A percentile compares a stretch with the other conserved stretches of the same genome.
These are phyloP conservation scores for Bacterosira constricta DNA, from an alignment of 108 stramenopile species.

Conservation along the genomic window DNA sequence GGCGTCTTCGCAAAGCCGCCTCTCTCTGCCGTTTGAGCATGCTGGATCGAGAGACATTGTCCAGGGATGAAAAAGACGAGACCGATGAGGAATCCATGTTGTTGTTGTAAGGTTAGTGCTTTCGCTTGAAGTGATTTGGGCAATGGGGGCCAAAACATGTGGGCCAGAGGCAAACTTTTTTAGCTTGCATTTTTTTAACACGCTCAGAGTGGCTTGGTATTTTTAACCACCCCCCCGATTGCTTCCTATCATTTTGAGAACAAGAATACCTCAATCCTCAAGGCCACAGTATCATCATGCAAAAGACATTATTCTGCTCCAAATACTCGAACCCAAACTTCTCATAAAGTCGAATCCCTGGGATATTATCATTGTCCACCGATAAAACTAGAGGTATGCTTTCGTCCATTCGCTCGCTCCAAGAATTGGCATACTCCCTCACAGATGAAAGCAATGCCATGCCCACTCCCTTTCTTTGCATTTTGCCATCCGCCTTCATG, in stretches of 20 bases:
- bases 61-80: background rate
- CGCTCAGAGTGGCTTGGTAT: no score
- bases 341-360: conserved; percentile 29
- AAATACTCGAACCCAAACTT: conserved; percentile 42
- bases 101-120: no score
- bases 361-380: conserved; percentile 37
- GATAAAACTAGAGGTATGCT: conserved; percentile 21
- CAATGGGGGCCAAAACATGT: no score
- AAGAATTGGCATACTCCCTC: background rate
- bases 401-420: background rate
- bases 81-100: background rate
- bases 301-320: conserved; percentile 20
- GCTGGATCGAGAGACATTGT: conserved; percentile 12
- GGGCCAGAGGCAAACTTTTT: no score
- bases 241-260: no score
- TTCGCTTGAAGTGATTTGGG: no score
- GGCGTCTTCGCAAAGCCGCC: conserved; percentile 10
- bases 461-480: conserved; percentile 31
- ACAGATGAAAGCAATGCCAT: conserved; percentile 21
- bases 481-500: conserved; percentile 15
- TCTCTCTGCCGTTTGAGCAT: conserved; percentile 18
- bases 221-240: no score
- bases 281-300: conserved; percentile 23
- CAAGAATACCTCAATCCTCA: no score
- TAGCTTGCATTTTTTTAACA: no score